Evolutionary conservation across 148 eudicot genomes (phyloP).

Genomic region (Chenopodium formosanum): DNA sequence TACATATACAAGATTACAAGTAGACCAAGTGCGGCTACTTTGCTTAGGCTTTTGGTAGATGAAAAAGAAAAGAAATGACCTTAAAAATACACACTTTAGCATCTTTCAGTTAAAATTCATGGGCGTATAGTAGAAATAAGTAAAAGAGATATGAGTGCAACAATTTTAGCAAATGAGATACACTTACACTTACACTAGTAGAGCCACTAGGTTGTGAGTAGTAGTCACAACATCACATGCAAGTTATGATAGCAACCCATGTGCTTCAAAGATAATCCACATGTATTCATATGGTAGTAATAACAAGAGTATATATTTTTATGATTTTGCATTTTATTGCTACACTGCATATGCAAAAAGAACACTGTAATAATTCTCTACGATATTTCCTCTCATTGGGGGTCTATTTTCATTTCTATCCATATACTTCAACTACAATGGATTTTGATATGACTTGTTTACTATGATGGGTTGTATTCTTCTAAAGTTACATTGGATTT

Average conservation of each 20-base stretch:
- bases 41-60: conserved; percentile 8
- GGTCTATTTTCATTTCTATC: not conserved
- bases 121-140: not conserved
- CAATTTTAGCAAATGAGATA: not conserved
- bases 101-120: conserved; percentile 8
- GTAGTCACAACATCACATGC: conserved; percentile 23
- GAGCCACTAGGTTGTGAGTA: not conserved
- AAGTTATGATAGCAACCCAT: conserved; percentile 26
- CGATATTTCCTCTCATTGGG: not conserved
- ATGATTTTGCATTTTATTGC: not conserved
- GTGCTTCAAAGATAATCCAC: conserved; percentile 25
- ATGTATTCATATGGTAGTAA: conserved; percentile 11
- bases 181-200: too few relatives aligned
- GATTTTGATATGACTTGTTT: conserved; percentile 7
- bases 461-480: conserved; percentile 10
- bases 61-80: not conserved
- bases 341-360: not conserved
- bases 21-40: conserved; percentile 1
- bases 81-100: conserved; percentile 7
- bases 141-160: not conserved
- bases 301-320: not conserved
- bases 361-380: not conserved
- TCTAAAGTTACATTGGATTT: not conserved
- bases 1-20: not conserved
- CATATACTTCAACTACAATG: not conserved